Conservation (phyloP, 2,329 filamentous ascomycete species). For the Colletotrichum costaricense region DNA sequence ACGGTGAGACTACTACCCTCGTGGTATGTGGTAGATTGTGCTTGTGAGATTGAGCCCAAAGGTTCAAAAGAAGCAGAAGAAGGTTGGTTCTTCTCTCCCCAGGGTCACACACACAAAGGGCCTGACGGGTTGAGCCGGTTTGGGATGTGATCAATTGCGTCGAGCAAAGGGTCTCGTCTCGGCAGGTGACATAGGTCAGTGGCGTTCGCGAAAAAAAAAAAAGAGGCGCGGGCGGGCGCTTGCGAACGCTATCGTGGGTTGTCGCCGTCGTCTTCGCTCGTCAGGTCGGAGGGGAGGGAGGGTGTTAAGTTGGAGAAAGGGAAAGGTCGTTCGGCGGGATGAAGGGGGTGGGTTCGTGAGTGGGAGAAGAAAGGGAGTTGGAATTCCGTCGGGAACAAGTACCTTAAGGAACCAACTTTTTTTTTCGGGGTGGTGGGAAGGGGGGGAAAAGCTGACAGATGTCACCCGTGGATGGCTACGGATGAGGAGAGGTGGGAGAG, state of each 20-base stretch:
- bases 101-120: not conserved
- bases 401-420: slow-evolving; percentile 26
- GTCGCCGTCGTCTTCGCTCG: slow-evolving; percentile 19
- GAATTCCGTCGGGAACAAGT: slow-evolving; percentile 1
- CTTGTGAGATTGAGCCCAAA: not conserved
- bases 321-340: slow-evolving; percentile 6
- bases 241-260: slow-evolving; percentile 2
- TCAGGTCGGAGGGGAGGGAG: not conserved
- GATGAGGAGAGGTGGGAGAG: slow-evolving; percentile 4
- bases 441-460: slow-evolving; percentile 31
- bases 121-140: slow-evolving; percentile 19
- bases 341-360: slow-evolving; percentile 10
- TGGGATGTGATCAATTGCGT: slow-evolving; percentile 18
- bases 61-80: slow-evolving; percentile 2
- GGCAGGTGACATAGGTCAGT: slow-evolving; percentile 31
- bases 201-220: slow-evolving; percentile 15
- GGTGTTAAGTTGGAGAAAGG: not conserved
- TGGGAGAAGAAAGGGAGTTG: slow-evolving; percentile 10
- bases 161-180: slow-evolving; percentile 6
- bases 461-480: slow-evolving; percentile 17
- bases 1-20: not conserved
- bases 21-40: not conserved
- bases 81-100: not conserved
- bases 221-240: not conserved
- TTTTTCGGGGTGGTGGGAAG: slow-evolving; percentile 16